phyloP scores from a whole-genome alignment of 441 rosid genomes.

The Jatropha multifida region DNA sequence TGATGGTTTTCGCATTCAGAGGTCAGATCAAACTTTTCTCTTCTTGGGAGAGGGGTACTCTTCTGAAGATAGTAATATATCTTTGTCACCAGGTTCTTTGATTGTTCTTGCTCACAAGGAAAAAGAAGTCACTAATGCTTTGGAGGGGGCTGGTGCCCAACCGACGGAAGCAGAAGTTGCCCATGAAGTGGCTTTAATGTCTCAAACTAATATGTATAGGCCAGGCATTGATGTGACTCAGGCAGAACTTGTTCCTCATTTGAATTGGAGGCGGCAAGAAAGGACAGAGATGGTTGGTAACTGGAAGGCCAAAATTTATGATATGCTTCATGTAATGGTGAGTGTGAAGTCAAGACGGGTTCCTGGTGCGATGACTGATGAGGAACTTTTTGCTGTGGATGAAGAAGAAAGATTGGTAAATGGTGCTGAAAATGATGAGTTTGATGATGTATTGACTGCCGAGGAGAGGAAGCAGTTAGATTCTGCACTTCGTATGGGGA shows the following conservation, averaged over 20 bases:
- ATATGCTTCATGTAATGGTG: conserved; percentile 97
- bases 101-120: conserved; percentile 96
- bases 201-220: conserved; percentile 97
- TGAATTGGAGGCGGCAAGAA: conserved; percentile 98
- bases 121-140: conserved; percentile 90
- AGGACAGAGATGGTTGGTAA: conserved; percentile 89
- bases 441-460: conserved; percentile 78
- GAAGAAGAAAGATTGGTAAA: conserved; percentile 64
- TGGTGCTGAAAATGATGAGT: conserved; percentile 64
- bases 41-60: conserved; percentile 87
- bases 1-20: conserved; percentile 91
- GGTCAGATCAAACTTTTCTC: conserved; percentile 90
- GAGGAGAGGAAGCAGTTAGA: conserved; percentile 86
- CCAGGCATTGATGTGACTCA: conserved; percentile 99
- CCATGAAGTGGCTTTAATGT: conserved; percentile 93
- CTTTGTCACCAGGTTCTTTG: conserved; percentile 78
- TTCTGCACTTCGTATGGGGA: conserved; percentile 71
- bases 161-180: conserved; percentile 96
- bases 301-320: conserved; percentile 97
- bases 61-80: conserved; percentile 71
- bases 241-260: conserved; percentile 87
- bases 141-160: conserved; percentile 96
- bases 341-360: conserved; percentile 97
- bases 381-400: conserved; percentile 86
- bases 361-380: conserved; percentile 99